Evolutionary conservation across 2,329 filamentous ascomycete genomes (phyloP).

Genomic region (Aureobasidium sp.): DNA sequence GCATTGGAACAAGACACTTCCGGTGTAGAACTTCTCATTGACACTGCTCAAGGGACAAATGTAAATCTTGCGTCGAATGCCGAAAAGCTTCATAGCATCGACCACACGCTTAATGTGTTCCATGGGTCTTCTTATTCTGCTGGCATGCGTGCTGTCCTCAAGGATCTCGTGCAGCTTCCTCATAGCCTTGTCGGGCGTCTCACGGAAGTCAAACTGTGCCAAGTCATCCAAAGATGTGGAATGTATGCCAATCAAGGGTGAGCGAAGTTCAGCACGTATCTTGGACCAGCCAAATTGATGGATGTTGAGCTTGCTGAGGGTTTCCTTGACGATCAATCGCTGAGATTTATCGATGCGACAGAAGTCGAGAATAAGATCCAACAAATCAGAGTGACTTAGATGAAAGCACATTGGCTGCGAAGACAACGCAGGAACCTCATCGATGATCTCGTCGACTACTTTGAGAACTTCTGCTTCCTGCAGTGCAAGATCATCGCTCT

Average conservation of each 20-base stretch:
- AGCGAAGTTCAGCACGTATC: slow-evolving; percentile 71
- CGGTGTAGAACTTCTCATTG: slow-evolving; percentile 83
- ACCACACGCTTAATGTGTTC: slow-evolving; percentile 71
- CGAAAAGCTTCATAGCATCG: slow-evolving; percentile 66
- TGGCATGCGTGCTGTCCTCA: slow-evolving; percentile 29
- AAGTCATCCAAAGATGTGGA: slow-evolving; percentile 88
- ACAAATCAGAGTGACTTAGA: slow-evolving; percentile 76
- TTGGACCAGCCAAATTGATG: slow-evolving; percentile 73
- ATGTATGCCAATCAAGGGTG: slow-evolving; percentile 71
- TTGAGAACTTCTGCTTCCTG: slow-evolving; percentile 94
- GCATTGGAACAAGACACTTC: slow-evolving; percentile 83
- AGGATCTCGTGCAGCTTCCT: slow-evolving; percentile 51
- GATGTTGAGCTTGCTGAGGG: slow-evolving; percentile 80
- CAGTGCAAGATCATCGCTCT: slow-evolving; percentile 67
- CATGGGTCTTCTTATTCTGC: slow-evolving; percentile 31
- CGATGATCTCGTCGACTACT: slow-evolving; percentile 83
- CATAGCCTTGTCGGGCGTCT: slow-evolving; percentile 65
- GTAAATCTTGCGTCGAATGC: slow-evolving; percentile 69
- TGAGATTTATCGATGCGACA: slow-evolving; percentile 67
- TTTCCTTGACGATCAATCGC: slow-evolving; percentile 67
- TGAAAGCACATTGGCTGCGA: slow-evolving; percentile 76
- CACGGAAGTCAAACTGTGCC: slow-evolving; percentile 80
- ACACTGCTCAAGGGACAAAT: slow-evolving; percentile 78
- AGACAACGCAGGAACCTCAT: slow-evolving; percentile 64
- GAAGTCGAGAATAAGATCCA: slow-evolving; percentile 83